Base-by-base conservation (phyloP, 495 filamentous ascomycete genomes). In the Aspergillus ellipticus region DNA sequence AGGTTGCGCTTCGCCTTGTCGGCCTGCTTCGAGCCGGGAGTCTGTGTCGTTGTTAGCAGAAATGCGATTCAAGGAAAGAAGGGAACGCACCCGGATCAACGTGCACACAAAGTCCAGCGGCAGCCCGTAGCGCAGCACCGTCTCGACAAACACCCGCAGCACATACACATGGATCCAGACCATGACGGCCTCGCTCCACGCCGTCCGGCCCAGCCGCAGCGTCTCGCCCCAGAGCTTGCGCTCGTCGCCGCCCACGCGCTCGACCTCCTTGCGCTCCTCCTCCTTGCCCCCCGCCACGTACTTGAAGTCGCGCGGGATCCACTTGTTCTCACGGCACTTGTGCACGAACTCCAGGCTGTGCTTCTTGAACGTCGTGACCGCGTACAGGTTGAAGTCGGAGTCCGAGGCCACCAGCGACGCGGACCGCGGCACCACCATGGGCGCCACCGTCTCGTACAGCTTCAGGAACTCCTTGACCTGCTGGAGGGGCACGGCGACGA, bases 131-230 rank as follows among this genome's bases (percentile, higher is more conserved):
- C 94, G 82, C 66, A 97, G 75, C 17, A 97, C 92, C 10, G 92
- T 96, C 79, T 98, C 94, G 17, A 98, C 94, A 70, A 97, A 98
- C 35, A 98, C 92, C 42, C 94, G 79, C 58, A 98, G 75, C 5
- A 92, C 87, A 66, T 97, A 77, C 15, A 94, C 89, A 69, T 97
- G 95, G 10, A 92, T 77, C 92, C 90, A 95, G 53, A 91, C 86
- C 91, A 96, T 96, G 56, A 95, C 90, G 47, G 85, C 84, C 70
- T 98, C 95, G 61, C 91, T 91, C 82, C 93, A 97, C 24, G 89
- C 90, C 19, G 89, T 95, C 57, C 90, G 79, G 7, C 86, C 90
- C 47, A 96, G 76, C 48, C 90, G 78, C 64, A 98, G 68, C n/a
- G 91, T 91, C 74, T 97, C 92, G 3, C 88, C 89, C 85, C 89